Conservation (phyloP, 768 basidiomycete species). For the Leccinum disarticulatum region DNA sequence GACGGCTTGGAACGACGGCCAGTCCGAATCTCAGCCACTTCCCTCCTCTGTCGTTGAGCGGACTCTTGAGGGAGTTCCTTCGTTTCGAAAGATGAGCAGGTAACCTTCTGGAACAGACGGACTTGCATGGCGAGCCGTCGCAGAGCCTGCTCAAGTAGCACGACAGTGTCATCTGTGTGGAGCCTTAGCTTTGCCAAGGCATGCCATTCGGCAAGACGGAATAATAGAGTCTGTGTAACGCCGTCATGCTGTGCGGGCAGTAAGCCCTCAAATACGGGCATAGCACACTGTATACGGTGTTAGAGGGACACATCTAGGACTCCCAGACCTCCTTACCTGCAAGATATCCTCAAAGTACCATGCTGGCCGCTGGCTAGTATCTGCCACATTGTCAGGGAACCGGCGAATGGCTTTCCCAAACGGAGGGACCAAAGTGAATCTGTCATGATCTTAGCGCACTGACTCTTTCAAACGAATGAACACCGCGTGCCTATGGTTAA, state of each 20-base stretch:
- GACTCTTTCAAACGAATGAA: not conserved
- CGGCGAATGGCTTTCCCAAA: slow-evolving; percentile 36
- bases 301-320: not conserved
- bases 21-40: not conserved
- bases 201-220: not conserved
- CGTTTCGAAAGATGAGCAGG: not conserved
- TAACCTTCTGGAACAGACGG: not conserved
- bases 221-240: not conserved
- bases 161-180: not conserved
- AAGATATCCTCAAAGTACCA: slow-evolving; percentile 44
- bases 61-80: not conserved
- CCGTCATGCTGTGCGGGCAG: slow-evolving; percentile 7
- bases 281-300: slow-evolving; percentile 23
- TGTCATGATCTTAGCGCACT: not conserved
- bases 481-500: not conserved
- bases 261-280: slow-evolving; percentile 33
- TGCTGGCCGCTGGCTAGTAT: slow-evolving; percentile 39
- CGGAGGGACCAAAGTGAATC: not conserved
- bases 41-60: slow-evolving; percentile 5
- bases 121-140: not conserved
- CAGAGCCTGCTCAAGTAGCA: not conserved
- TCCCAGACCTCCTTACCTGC: slow-evolving; percentile 26
- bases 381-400: slow-evolving; percentile 37
- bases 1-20: not conserved
- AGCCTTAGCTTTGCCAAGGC: not conserved